These are phyloP conservation scores for Neurospora terricola DNA, from an alignment of 495 filamentous ascomycete genomes.

Conservation along the genomic window DNA sequence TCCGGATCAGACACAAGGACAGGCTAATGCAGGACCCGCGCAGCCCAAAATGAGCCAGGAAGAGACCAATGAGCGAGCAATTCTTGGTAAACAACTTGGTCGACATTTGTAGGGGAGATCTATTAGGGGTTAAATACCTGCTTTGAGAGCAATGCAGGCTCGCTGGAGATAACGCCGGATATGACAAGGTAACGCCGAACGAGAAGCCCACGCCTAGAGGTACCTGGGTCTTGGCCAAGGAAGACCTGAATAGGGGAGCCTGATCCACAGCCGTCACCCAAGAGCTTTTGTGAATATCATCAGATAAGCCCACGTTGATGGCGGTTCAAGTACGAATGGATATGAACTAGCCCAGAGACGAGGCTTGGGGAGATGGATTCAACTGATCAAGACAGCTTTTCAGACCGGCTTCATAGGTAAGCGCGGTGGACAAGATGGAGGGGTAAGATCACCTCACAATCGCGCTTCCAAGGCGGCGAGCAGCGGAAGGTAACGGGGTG, in stretches of 20 bases:
- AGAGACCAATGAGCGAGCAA: neutral
- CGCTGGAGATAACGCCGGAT: neutral
- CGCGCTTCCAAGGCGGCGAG: neutral
- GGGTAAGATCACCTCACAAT: neutral
- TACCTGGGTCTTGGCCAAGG: neutral
- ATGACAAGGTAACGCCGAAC: neutral
- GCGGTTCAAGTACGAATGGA: neutral
- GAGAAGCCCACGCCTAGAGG: neutral
- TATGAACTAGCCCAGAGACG: neutral
- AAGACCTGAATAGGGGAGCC: neutral
- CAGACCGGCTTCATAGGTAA: neutral
- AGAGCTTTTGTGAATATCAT: neutral
- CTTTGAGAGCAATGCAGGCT: neutral
- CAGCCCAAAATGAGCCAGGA: neutral
- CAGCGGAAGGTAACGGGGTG: neutral
- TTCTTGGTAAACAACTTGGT: neutral
- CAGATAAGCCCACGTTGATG: neutral
- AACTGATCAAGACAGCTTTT: neutral
- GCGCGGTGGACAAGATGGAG: neutral
- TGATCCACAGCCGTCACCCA: neutral
- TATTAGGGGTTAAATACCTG: neutral
- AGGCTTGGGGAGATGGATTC: neutral
- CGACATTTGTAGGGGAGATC: neutral
- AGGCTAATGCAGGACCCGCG: neutral
- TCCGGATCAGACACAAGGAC: neutral